These are phyloP conservation scores for Taphrina flavorubra DNA, from an alignment of 1,139 yeast species.

Conservation along the genomic window DNA sequence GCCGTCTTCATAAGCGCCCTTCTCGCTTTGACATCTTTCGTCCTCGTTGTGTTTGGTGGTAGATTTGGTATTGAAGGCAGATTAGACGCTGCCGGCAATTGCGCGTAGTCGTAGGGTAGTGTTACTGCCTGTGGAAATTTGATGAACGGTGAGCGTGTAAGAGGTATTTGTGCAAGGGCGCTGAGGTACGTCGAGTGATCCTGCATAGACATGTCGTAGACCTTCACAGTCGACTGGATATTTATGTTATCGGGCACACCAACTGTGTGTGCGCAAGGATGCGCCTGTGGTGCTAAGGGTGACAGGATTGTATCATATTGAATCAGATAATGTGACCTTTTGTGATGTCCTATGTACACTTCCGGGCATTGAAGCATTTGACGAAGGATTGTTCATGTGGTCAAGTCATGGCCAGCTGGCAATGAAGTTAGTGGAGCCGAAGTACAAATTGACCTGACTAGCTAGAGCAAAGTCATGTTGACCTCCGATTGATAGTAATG, in stretches of 20 bases:
- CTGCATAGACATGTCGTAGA: constrained; percentile 4
- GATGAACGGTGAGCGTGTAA: constrained; percentile 32
- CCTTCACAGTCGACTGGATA: not conserved
- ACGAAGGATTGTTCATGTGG: not conserved
- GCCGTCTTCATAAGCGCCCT: not conserved
- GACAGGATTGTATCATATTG: too few relatives aligned
- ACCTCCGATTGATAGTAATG: too few relatives aligned
- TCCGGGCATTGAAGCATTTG: not conserved
- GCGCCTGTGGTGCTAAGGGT: too few relatives aligned
- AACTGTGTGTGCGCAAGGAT: too few relatives aligned
- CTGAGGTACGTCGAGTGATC: not conserved
- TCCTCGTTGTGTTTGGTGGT: not conserved
- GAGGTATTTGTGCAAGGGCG: constrained; percentile 36
- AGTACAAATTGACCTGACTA: not conserved
- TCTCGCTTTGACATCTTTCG: constrained; percentile 2
- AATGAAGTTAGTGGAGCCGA: not conserved
- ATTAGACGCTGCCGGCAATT: constrained; percentile 16
- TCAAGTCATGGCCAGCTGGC: not conserved
- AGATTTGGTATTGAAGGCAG: constrained; percentile 15
- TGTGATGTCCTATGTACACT: too few relatives aligned
- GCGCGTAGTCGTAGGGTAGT: constrained; percentile 31
- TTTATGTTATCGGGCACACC: not conserved
- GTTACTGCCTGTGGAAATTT: constrained; percentile 36
- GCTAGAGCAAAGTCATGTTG: too few relatives aligned
- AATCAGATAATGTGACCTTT: too few relatives aligned